These are phyloP conservation scores for Cercophora samala DNA, from an alignment of 495 filamentous ascomycete species.

Conservation along the genomic window DNA sequence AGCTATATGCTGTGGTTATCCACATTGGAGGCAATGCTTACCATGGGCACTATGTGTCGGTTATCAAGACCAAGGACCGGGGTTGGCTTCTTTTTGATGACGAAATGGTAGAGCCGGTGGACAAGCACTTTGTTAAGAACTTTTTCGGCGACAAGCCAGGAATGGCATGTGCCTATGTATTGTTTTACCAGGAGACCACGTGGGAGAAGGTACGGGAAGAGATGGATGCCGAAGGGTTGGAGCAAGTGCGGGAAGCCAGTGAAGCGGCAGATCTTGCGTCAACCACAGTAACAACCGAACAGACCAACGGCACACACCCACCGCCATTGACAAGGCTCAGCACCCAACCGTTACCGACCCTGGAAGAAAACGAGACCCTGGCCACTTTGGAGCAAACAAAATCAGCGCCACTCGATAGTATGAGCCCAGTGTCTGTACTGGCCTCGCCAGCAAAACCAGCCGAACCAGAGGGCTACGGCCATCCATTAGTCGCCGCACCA, in stretches of 20 bases:
- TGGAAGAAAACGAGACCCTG: constrained; percentile 53
- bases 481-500: constrained; percentile 30
- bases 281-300: constrained; percentile 27
- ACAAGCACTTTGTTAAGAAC: constrained; percentile 93
- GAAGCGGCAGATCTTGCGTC: constrained; percentile 54
- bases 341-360: constrained; percentile 37
- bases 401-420: constrained; percentile 52
- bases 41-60: constrained; percentile 94
- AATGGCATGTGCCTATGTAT: constrained; percentile 89
- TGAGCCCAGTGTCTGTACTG: constrained; percentile 9
- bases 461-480: constrained; percentile 26
- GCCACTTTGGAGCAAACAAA: constrained; percentile 56
- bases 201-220: constrained; percentile 77
- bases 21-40: constrained; percentile 98
- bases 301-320: constrained; percentile 38
- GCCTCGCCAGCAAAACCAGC: constrained; percentile 26
- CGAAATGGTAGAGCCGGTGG: constrained; percentile 96
- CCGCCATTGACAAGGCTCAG: constrained; percentile 38
- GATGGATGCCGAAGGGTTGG: constrained; percentile 76
- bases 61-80: constrained; percentile 94
- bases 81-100: constrained; percentile 97
- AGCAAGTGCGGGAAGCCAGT: constrained; percentile 56
- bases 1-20: constrained; percentile 96
- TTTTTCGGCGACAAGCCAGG: constrained; percentile 94
- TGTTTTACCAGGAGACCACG: constrained; percentile 97